Evolutionary conservation across 352 stramenopile genomes (phyloP).

Genomic region (Phytophthora idaei): DNA sequence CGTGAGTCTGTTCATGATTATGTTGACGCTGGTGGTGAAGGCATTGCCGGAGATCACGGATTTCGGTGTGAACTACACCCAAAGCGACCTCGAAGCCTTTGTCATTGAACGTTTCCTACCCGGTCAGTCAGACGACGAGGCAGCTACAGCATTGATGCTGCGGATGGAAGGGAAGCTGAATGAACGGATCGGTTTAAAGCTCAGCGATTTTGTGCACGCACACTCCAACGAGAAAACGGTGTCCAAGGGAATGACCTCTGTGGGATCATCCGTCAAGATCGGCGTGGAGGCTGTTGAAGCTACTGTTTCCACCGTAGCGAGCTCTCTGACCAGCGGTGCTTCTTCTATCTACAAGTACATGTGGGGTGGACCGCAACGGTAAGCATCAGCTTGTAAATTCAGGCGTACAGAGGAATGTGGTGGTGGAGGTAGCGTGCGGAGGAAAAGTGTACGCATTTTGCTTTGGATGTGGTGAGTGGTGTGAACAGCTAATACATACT

Average conservation of each 20-base stretch:
- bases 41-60: conserved; percentile 86
- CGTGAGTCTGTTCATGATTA: conserved; percentile 89
- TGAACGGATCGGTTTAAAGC: conserved; percentile 84
- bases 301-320: conserved; percentile 81
- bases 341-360: conserved; percentile 90
- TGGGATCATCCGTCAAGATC: conserved; percentile 83
- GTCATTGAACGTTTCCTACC: conserved; percentile 84
- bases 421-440: conserved; percentile 10
- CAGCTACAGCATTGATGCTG: conserved; percentile 77
- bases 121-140: conserved; percentile 82
- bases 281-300: conserved; percentile 74
- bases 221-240: conserved; percentile 88
- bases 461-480: conserved; percentile 23
- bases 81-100: conserved; percentile 84
- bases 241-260: conserved; percentile 79
- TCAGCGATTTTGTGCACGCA: conserved; percentile 87
- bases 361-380: conserved; percentile 52
- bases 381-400: conserved; percentile 22
- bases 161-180: conserved; percentile 90
- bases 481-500: conserved; percentile 19
- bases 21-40: conserved; percentile 85
- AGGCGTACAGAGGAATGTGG: conserved; percentile 18
- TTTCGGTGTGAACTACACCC: conserved; percentile 86
- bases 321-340: conserved; percentile 71
- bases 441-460: conserved; percentile 17